Evolutionary conservation across 2,329 filamentous ascomycete species (phyloP), one percentile per base, ranked within the genome.

Genomic region (Colletotrichum costaricense): DNA sequence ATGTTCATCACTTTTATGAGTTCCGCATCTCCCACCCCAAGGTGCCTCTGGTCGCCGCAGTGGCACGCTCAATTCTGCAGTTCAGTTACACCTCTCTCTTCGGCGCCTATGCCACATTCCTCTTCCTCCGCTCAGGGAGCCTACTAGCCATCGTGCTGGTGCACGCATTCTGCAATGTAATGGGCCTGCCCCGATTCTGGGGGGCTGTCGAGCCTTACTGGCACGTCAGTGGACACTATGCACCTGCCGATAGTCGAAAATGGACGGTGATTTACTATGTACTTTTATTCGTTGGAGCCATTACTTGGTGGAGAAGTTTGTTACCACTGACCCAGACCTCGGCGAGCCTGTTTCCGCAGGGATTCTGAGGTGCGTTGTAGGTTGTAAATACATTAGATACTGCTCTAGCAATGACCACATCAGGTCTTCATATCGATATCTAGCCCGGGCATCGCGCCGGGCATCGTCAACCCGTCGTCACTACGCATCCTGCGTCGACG

Each of bases 1-100:
- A 99, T 84, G 84, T 97, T 60, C 96, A 99, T 83, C 97, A 99
- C 84, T 95, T 97, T 81, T 97, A 98, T 85, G 97, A 98, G 84
- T 98, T 97, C 83, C 90, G 93, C 69, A 87, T 97, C 70, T 94
- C 93, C 1, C 91, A 97, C 78, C 94, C 94, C 9, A 87, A 90
- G 75, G 91, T 93, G 2, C 89, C 94, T 0, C 79, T 92, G 14
- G 76, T 87, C 1, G 87, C 90, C 2, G 91, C 93, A 7, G 79
- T 97, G 6, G 80, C 93, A 33, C 91, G 94, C 63, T 95, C 94
- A 2, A 76, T 95, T 12, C 88, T 98, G 76, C 97, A 98, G 81
- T 93, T 99, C 78, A 87, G 89, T 4, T 99, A 97, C 83, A 99
- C 97, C 0, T 95, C 94, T 7, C 83, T 98, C 5, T 99, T 99